A percentile compares a stretch with the other conserved stretches of the same genome.
Evolutionary conservation across 2,329 filamentous ascomycete species (phyloP).

Genomic region (Didymella segeticola): DNA sequence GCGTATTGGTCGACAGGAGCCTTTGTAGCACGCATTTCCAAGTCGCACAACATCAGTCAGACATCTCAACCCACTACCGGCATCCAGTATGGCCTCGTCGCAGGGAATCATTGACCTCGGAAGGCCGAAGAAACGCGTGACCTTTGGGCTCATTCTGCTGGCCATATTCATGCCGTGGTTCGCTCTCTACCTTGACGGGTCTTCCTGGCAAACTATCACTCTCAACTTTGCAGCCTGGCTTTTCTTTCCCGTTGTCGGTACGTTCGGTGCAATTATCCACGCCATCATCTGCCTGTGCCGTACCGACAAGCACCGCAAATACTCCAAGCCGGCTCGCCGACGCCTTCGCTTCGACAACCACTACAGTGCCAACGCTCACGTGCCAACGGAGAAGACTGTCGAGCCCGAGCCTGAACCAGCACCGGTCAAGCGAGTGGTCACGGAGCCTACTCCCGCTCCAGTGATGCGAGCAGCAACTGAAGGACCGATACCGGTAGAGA

Average conservation of each 20-base stretch:
- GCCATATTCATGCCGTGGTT: constrained; percentile 24
- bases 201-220: constrained; percentile 3
- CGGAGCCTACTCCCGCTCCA: neutral
- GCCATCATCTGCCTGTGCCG: constrained; percentile 23
- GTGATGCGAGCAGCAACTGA: constrained; percentile 3
- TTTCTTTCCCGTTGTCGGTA: constrained; percentile 6
- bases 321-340: constrained; percentile 12
- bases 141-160: constrained; percentile 20
- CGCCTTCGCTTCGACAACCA: constrained; percentile 11
- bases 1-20: constrained; percentile 1
- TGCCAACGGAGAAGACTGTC: neutral
- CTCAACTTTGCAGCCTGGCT: constrained; percentile 16
- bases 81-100: constrained; percentile 3
- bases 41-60: neutral
- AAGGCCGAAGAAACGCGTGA: constrained; percentile 11
- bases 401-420: neutral
- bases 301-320: constrained; percentile 8
- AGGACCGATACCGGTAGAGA: neutral
- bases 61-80: neutral
- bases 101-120: constrained; percentile 13
- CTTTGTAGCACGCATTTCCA: neutral
- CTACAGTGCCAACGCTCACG: neutral
- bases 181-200: constrained; percentile 31
- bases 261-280: constrained; percentile 5
- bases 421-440: neutral